phyloP scores from a whole-genome alignment of 2,329 filamentous ascomycete genomes.

The Chaetomium sp. region DNA sequence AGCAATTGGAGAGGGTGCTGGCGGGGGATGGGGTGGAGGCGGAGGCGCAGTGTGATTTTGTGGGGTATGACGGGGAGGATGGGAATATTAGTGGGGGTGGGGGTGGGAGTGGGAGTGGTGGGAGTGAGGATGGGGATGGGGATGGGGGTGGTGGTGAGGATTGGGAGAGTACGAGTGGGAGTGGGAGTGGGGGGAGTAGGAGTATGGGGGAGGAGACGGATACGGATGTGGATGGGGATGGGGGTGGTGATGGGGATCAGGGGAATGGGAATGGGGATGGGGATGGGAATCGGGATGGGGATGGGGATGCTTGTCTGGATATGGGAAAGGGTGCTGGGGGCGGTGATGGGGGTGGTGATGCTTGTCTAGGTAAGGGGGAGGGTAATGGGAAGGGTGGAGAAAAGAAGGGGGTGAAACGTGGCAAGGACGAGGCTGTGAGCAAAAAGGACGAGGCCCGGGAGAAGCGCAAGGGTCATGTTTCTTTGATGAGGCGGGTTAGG shows the following conservation, averaged over 20 bases:
- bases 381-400: neutral
- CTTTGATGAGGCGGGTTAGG: neutral
- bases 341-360: neutral
- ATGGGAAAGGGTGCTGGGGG: too few relatives aligned
- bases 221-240: neutral
- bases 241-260: neutral
- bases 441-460: neutral
- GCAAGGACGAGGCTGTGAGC: neutral
- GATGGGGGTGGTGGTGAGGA: neutral
- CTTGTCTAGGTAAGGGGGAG: neutral
- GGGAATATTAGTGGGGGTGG: neutral
- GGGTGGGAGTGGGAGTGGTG: neutral
- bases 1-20: neutral
- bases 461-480: neutral
- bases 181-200: neutral
- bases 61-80: neutral
- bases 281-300: too few relatives aligned
- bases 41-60: neutral
- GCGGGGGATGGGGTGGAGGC: neutral
- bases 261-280: neutral
- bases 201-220: neutral
- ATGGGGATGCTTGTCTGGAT: neutral
- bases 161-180: too few relatives aligned
- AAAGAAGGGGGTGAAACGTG: neutral
- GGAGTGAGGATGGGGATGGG: neutral